These are phyloP conservation scores for Claviceps sp. DNA, from an alignment of 2,329 filamentous ascomycete genomes.

Conservation along the genomic window DNA sequence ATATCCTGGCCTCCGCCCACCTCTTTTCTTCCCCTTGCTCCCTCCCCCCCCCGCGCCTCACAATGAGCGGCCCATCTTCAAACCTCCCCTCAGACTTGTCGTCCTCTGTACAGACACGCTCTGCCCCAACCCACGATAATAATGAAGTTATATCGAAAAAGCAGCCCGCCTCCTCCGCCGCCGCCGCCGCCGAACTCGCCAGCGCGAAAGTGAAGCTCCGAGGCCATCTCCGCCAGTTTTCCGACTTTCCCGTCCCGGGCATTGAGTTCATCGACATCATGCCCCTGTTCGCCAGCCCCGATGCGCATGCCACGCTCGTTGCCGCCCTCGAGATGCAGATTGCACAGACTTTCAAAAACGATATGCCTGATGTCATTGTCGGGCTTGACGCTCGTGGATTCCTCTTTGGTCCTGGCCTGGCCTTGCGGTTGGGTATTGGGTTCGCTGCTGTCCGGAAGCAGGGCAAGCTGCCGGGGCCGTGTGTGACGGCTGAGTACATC, in stretches of 20 bases:
- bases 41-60: conserved; percentile 13
- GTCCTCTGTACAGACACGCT: conserved; percentile 13
- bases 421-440: conserved; percentile 64
- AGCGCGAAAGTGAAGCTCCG: conserved; percentile 58
- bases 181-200: conserved; percentile 52
- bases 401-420: conserved; percentile 83
- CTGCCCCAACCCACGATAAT: conserved; percentile 18
- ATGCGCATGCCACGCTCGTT: conserved; percentile 63
- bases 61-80: conserved; percentile 19
- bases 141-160: conserved; percentile 46
- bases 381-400: conserved; percentile 92
- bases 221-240: conserved; percentile 66
- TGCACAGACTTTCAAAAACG: conserved; percentile 42
- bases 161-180: conserved; percentile 48
- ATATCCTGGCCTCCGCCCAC: background rate
- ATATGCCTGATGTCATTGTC: conserved; percentile 76
- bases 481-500: conserved; percentile 71
- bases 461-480: conserved; percentile 88
- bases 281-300: conserved; percentile 75
- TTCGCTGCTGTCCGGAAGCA: conserved; percentile 92
- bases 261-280: conserved; percentile 98
- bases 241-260: conserved; percentile 82
- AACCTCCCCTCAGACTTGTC: conserved; percentile 10
- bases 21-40: conserved; percentile 12
- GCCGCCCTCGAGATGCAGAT: conserved; percentile 78